Evolutionary conservation across 2,329 filamentous ascomycete species (phyloP), one percentile per base, ranked within the genome.

Genomic region (Fusarium xylarioides): DNA sequence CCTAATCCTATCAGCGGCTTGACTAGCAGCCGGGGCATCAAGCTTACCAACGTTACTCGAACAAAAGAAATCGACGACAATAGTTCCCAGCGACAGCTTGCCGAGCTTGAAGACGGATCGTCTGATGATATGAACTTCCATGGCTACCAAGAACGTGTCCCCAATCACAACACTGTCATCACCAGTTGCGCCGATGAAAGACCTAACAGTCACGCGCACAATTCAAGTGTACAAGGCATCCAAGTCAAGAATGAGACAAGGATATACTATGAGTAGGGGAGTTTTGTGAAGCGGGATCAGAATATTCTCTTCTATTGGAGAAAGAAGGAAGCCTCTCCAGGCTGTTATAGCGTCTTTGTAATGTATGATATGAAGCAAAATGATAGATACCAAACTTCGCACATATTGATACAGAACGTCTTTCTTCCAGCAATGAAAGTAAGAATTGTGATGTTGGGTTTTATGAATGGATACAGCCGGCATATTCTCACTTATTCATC

Each of bases 181-280:
- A 72, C 53, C 16, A 66, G 42, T 26, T 30, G 55, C 9, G n/a
- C 11, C n/a, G 53, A 68, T 44, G 68, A 49, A 2, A 21, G 26
- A 10, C 68, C 68, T 1, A 26, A 53, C 7, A 54, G 38, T 28
- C 59, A 69, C 12, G 21, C 35, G 14, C 26, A 37, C 23, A 28
- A 19, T 4, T 26, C 49, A n/a, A 53, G 21, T n/a, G 2, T 50
- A 14, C 64, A 72, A 16, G 69, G 68, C 15, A 72, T 72, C 21
- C 63, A 72, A 38, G 68, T 72, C 19, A 72, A 72, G 54, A 72
- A 72, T 46, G 69, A 72, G 54, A 72, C 69, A 4, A 61, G 46
- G 28, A 70, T 72, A 23, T 69, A 69, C 40, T 72, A 72, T 16
- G 69, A 69, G 23, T 54, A 38, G 35, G 15, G 10, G 3, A 10